Evolutionary conservation across 192 early-diverging fungal species (phyloP), one percentile per base, ranked within the genome.

Genomic region (Coemansia sp.): DNA sequence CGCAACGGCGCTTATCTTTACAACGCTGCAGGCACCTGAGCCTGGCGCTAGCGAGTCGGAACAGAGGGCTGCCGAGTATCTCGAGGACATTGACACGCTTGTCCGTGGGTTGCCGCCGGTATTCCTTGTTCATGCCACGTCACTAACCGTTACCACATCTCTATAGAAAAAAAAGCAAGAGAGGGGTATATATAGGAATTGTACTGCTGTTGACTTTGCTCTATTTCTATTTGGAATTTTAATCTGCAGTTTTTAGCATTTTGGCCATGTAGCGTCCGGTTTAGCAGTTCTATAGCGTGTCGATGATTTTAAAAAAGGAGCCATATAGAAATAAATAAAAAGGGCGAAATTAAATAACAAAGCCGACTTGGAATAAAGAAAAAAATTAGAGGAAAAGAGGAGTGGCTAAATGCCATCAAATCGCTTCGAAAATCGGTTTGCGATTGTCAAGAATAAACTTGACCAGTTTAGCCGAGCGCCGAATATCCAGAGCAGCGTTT

Each of bases 61-160:
- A 22, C 36, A 74, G 32, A 70, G 67, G 20, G 72, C 81, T 0
- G 45, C 77, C 11, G 74, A 82, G 32, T 88, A 86, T 42, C 60
- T 86, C 48, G 74, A 76, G 23, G 72, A 83, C 20, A 68, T 88
- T 42, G 82, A 88, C 48, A 63, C 82, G 0, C 58, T 84, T 47
- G 81, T 72, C 0, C 67, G 55, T 11, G 75, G 67, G 1, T 54
- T 84, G 53, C 83, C 83, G 18, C 86, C 85, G 3, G 81, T 83
- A n/a, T 72, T 88, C 70, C 65, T 88, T 29, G 82, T 88, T n/a
- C 84, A 87, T 60, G 84, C 86, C 22, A 84, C 83, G 49, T 84
- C 84, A 14, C 67, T 87, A 48, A 87, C 86, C 0, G 84, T 87
- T 6, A 87, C 86, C 16, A 87, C 85, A 57, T 78, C 86, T 3